Conservation (phyloP, 768 basidiomycete species). For the Gautieria morchelliformis region DNA sequence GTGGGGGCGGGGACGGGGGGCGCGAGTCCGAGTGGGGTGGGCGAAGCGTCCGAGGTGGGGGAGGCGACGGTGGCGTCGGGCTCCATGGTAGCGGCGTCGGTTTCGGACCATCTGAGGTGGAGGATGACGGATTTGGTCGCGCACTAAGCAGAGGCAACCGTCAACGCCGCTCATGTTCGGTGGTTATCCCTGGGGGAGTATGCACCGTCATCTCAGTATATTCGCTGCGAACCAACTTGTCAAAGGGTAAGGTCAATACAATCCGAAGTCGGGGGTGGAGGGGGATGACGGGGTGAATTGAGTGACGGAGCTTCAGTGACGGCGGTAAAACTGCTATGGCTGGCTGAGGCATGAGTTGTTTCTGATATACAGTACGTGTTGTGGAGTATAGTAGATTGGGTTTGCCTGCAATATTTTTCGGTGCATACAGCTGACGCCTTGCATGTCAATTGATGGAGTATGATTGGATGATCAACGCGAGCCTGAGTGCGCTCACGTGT, state of each 20-base stretch:
- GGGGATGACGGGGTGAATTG: too few relatives aligned
- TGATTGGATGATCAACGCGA: too few relatives aligned
- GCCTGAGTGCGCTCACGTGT: too few relatives aligned
- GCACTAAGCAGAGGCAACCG: constrained; percentile 49
- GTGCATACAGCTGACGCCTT: too few relatives aligned
- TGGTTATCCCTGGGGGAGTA: constrained; percentile 6
- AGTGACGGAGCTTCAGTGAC: too few relatives aligned
- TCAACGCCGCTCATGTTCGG: neutral
- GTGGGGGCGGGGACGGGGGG: constrained; percentile 21
- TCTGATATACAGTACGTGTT: too few relatives aligned
- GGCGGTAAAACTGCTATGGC: too few relatives aligned
- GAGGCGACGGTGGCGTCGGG: constrained; percentile 7
- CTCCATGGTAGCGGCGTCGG: neutral
- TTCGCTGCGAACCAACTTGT: constrained; percentile 82
- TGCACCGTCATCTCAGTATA: constrained; percentile 78
- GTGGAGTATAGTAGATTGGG: too few relatives aligned
- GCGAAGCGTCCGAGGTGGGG: neutral
- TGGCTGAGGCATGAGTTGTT: too few relatives aligned
- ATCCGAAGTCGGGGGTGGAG: too few relatives aligned
- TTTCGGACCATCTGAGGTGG: constrained; percentile 81
- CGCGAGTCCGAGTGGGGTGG: constrained; percentile 12
- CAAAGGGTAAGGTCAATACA: constrained; percentile 5
- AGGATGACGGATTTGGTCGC: constrained; percentile 82
- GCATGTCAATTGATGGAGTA: too few relatives aligned
- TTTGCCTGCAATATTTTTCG: too few relatives aligned